Conservation (phyloP, 1,284 basidiomycete genomes). For the Meira miltonrushii region DNA sequence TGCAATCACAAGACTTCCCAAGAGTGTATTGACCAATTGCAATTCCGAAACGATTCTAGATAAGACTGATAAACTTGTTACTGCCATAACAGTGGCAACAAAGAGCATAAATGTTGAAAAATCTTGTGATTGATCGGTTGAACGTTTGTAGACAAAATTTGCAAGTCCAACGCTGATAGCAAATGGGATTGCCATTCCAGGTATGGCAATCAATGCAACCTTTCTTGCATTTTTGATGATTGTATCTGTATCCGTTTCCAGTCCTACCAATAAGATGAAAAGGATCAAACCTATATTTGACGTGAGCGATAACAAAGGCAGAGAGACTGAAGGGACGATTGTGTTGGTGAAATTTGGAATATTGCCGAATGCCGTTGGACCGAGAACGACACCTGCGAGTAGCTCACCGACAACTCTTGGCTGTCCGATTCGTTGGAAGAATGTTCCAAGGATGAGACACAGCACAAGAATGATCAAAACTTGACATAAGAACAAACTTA, state of each 20-base stretch:
- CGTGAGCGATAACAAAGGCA: slow-evolving; percentile 28
- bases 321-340: slow-evolving; percentile 22
- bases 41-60: slow-evolving; percentile 36
- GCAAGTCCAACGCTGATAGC: slow-evolving; percentile 35
- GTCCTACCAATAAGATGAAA: slow-evolving; percentile 37
- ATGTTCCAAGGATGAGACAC: slow-evolving; percentile 25
- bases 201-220: slow-evolving; percentile 31
- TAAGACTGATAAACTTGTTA: slow-evolving; percentile 31
- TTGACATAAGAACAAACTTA: slow-evolving; percentile 31
- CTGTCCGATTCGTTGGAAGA: slow-evolving; percentile 27
- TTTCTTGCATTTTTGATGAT: slow-evolving; percentile 33
- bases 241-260: slow-evolving; percentile 39
- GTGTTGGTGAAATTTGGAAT: slow-evolving; percentile 31
- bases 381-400: slow-evolving; percentile 30
- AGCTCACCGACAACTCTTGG: slow-evolving; percentile 34
- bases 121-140: slow-evolving; percentile 26
- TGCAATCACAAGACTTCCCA: slow-evolving; percentile 34
- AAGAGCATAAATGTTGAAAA: slow-evolving; percentile 42
- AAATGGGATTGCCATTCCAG: slow-evolving; percentile 38
- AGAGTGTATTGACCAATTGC: slow-evolving; percentile 29
- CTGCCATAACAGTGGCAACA: slow-evolving; percentile 40
- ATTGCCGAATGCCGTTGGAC: slow-evolving; percentile 31
- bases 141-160: slow-evolving; percentile 25
- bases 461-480: slow-evolving; percentile 32
- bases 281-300: slow-evolving; percentile 27